Percentiles rank a stretch among this genome's conserved stretches.
Conservation (phyloP, 2,329 filamentous ascomycete genomes). For the Trichoderma arundinaceum region DNA sequence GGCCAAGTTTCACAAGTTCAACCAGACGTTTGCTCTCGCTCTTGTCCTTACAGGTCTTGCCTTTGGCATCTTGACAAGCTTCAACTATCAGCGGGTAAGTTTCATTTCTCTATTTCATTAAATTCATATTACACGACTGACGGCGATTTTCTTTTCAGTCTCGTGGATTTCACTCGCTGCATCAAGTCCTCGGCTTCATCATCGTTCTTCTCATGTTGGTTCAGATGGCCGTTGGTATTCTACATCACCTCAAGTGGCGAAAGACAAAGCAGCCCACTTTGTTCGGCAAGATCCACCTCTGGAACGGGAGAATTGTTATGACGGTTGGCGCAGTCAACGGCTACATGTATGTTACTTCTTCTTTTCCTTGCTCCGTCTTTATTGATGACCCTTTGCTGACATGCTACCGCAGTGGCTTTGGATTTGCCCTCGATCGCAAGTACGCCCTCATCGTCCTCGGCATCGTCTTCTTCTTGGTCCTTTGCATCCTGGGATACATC, state of each 20-base stretch:
- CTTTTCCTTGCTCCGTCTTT: neutral
- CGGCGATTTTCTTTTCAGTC: conserved; percentile 48
- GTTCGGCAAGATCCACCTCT: conserved; percentile 60
- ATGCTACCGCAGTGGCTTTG: conserved; percentile 55
- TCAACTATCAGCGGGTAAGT: conserved; percentile 62
- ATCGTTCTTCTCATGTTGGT: conserved; percentile 57
- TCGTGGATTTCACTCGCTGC: conserved; percentile 56
- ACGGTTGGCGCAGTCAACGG: conserved; percentile 61
- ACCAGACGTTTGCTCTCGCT: conserved; percentile 57
- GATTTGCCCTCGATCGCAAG: conserved; percentile 57
- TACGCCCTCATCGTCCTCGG: conserved; percentile 56
- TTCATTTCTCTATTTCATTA: neutral
- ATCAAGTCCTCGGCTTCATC: conserved; percentile 65
- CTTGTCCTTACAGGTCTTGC: conserved; percentile 56
- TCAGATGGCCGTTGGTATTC: conserved; percentile 60
- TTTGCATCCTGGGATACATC: conserved; percentile 49
- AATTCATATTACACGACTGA: neutral
- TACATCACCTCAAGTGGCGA: conserved; percentile 61
- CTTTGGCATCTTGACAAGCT: conserved; percentile 59
- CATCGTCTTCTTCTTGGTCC: conserved; percentile 52
- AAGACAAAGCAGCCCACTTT: conserved; percentile 56
- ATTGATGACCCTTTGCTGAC: conserved; percentile 28
- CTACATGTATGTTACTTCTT: conserved; percentile 54
- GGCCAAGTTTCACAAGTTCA: conserved; percentile 60
- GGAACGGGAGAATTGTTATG: conserved; percentile 61